Base-by-base conservation (phyloP, 2,329 filamentous ascomycete genomes). In the Colletotrichum shisoi region DNA sequence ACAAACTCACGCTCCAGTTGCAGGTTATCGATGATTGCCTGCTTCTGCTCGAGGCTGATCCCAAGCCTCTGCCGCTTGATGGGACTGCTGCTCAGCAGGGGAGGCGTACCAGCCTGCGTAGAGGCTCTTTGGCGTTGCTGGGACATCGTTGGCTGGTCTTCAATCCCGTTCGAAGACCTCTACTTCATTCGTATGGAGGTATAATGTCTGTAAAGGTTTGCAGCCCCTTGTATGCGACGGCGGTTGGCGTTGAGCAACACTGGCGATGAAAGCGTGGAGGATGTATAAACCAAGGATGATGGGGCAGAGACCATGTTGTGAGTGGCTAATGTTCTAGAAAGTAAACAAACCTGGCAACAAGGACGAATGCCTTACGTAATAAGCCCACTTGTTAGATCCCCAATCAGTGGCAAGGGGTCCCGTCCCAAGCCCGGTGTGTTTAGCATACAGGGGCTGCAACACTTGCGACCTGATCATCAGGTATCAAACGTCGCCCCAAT, bases 1-100 rank as follows among this genome's bases (percentile, higher is more conserved):
- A 9, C 8, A 17, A 5, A 77, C 89, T 70, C 84, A 96, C 93
- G 87, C 79, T 97, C 93, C 46, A 97, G 84, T 75, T 96, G 92
- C 45, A 97, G 79, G 73, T 97, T 96, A 74, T 97, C 92, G 66
- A 97, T 90, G 58, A 97, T 81, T 12, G 91, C 90, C 78, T 95
- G 91, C 79, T 96, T 97, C 76, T 96, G 92, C 46, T 84, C 83
- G 63, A 86, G 76, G 3, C 88, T 89, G 70, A 94, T 85, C 49
- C 84, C 87, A 67, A 85, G 79, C 73, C 80, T 83, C 70, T 79
- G 84, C 79, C 86, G 90, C 78, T 85, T 89, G 62, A 85, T 83
- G 2, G 90, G 89, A 73, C 87, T 90, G 76, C 80, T 81, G 70
- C 75, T 77, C 39, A 77, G 79, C 68, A 81, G 80, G 37, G 78